A percentile compares a stretch with the other conserved stretches of the same genome.
Conservation (phyloP, 805 yeast species). For the Pichia cephalocereana region DNA sequence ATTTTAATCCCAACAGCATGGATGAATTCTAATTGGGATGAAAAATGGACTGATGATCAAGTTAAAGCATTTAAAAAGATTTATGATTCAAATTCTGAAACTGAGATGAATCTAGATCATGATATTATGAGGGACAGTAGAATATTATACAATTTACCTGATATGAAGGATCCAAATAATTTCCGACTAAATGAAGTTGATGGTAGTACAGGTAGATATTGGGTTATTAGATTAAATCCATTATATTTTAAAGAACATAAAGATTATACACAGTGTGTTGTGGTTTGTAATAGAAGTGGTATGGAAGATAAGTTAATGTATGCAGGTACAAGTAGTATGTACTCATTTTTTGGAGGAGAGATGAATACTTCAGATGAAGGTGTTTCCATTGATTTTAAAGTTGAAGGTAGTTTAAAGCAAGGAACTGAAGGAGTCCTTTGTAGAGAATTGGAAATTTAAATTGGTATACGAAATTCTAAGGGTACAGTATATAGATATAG, state of each 20-base stretch:
- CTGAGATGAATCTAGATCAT: neutral
- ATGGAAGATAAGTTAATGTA: conserved; percentile 61
- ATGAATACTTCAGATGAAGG: conserved; percentile 17
- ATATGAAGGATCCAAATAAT: conserved; percentile 1
- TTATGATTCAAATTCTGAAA: conserved; percentile 14
- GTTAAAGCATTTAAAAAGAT: conserved; percentile 11
- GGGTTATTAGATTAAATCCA: conserved; percentile 54
- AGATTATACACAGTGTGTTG: conserved; percentile 26
- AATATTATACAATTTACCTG: conserved; percentile 1
- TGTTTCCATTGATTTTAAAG: conserved; percentile 34
- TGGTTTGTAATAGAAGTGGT: conserved; percentile 68
- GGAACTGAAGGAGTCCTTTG: conserved; percentile 58
- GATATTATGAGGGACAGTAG: conserved; percentile 1
- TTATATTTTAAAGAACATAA: conserved; percentile 14
- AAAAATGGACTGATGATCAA: conserved; percentile 16
- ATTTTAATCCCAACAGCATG: conserved; percentile 82
- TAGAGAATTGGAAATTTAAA: conserved; percentile 42
- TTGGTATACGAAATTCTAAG: neutral
- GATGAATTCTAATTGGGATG: conserved; percentile 43
- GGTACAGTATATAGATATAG: neutral
- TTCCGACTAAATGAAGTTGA: conserved; percentile 14
- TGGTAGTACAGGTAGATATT: conserved; percentile 35
- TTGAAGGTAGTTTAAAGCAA: conserved; percentile 49
- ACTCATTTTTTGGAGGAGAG: conserved; percentile 40
- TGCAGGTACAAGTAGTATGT: conserved; percentile 56